Base-by-base conservation (phyloP, 257 asterid species). In the Solanum phureja region DNA sequence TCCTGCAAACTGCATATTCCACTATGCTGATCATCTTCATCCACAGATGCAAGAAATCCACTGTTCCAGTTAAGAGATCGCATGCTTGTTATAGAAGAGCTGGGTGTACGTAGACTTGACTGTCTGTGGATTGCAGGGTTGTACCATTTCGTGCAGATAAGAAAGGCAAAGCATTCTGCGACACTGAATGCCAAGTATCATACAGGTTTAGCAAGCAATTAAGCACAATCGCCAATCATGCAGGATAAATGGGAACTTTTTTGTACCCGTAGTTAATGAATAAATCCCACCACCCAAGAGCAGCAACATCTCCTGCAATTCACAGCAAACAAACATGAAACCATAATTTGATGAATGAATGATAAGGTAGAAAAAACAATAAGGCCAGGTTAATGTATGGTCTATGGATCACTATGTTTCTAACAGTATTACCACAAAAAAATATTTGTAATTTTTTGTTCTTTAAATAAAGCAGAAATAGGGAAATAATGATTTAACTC, bases 241-340 rank as follows among this genome's bases (percentile, higher is more conserved):
- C 13, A 35, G 13, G 62, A 68, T 27, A 56, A 33, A 68, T 60
- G 29, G 42, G 66, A 38, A 23, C 31, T 44, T 74, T 42, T 42
- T 86, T 74, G 84, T 93, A 97, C 99, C 99, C 98, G 77, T 93
- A 97, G 91, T 94, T 97, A 90, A 97, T 95, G 87, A 95, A 97
- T 75, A 97, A 92, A 92, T 95, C 99, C 99, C 98, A 97, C 99
- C 98, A 97, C 86, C 98, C 98, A 88, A 97, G 98, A 91, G 98
- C 97, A 85, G 93, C 97, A 21, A 95, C 98, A 92, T 97, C 98
- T 62, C 99, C 99, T 97, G 92, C 93, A 91, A 46, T 87, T 79
- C 86, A 49, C 18, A 81, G 27, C 40, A 49, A 82, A 82, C 13
- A 2, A 49, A 49, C 52, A 87, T 84, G 12, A 38, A 34, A 31